Base-by-base conservation (phyloP, 352 stramenopile species). In the Phytophthora colocasiae region DNA sequence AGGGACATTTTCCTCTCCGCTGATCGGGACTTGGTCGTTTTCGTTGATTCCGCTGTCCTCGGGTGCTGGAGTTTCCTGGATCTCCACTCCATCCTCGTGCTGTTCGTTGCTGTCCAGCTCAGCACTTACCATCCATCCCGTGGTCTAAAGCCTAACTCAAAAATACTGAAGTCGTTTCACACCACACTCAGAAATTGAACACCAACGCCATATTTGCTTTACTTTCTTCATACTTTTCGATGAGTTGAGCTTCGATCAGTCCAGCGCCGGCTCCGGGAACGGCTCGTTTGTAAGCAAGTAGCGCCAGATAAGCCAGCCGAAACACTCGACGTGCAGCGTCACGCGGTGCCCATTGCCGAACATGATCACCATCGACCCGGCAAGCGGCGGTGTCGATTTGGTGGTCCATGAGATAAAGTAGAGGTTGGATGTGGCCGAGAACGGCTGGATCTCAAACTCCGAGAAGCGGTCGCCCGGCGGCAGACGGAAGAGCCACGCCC, bases 321-420 rank as follows among this genome's bases (percentile, higher is more conserved):
- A 94, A 61, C 85, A 90, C 63, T 94, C 86, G 50, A 94, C 83
- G 62, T 94, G 86, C 51, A 94, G 80, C 49, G 83, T 94, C 53
- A 94, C 86, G 32, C 86, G 86, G 57, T 94, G 82, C 15, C 86
- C 82, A 49, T 91, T 85, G 56, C 86, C 86, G 57, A 94, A 94
- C 83, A 94, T 89, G 63, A 94, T 94, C 24, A 92, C 84, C 71
- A 94, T 94, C 4, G 82, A 91, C 3, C 86, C 86, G 2, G 78
- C 73, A 19, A 94, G 67, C 47, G 83, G 76, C 32, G 86, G 86
- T 19, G 75, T 81, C 26, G 86, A 94, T 64, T 94, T 94, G 63
- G 86, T 94, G 26, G 81, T 91, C 86, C 86, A 94, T 56, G 85
- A 83, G 60, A 94, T 89, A 54, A 92, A 94, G 67, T 92, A 94